phyloP scores from a whole-genome alignment of 2,329 filamentous ascomycete genomes.

The Aspergillus caelatus region DNA sequence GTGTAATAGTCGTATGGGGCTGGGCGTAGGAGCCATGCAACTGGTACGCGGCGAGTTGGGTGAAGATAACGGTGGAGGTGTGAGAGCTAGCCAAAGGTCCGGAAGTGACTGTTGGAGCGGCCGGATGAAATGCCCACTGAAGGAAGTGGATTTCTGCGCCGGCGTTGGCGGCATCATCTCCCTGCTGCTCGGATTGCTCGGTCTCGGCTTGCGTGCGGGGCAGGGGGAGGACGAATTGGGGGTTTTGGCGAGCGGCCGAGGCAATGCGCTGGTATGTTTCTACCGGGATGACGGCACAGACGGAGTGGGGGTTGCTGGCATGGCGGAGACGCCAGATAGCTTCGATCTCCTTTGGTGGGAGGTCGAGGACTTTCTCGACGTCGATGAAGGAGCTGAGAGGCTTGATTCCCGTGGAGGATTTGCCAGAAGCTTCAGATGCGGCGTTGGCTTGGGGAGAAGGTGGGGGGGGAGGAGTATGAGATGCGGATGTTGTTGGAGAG shows the following conservation, averaged over 20 bases:
- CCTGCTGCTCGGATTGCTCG: conserved; percentile 29
- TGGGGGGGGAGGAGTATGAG: conserved; percentile 40
- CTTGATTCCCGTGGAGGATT: conserved; percentile 59
- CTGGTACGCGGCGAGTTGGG: conserved; percentile 91
- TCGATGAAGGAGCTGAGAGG: conserved; percentile 73
- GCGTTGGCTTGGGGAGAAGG: conserved; percentile 37
- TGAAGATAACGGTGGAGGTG: conserved; percentile 83
- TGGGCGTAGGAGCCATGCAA: conserved; percentile 83
- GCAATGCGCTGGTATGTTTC: conserved; percentile 75
- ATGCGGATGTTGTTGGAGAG: conserved; percentile 38
- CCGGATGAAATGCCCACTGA: conserved; percentile 88
- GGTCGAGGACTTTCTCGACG: conserved; percentile 71
- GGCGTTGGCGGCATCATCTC: conserved; percentile 24
- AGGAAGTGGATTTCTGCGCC: conserved; percentile 94
- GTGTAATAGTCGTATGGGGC: conserved; percentile 91
- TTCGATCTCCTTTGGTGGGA: conserved; percentile 81
- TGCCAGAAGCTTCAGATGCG: conserved; percentile 48
- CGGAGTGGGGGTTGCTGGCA: conserved; percentile 68
- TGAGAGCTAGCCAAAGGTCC: conserved; percentile 52
- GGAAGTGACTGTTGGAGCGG: conserved; percentile 22
- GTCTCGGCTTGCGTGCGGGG: conserved; percentile 48
- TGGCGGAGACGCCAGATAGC: conserved; percentile 89
- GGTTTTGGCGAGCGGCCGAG: conserved; percentile 70
- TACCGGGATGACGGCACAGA: conserved; percentile 82
- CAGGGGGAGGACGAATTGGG: conserved; percentile 88